Evolutionary conservation across 768 basidiomycete genomes (phyloP).

Genomic region (Leucocoprinus leucothites): DNA sequence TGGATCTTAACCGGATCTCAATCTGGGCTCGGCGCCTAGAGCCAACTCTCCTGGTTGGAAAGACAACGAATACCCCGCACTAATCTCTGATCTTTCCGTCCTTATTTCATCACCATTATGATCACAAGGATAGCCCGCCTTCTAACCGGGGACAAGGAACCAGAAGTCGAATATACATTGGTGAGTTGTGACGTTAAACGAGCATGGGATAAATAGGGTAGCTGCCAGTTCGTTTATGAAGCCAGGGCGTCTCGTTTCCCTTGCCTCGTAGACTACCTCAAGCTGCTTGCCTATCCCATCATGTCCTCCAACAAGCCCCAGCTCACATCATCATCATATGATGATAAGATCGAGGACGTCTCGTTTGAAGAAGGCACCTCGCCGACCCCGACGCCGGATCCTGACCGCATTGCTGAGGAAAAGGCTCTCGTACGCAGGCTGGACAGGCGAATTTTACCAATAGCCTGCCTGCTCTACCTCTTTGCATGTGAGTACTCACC

Average conservation of each 20-base stretch:
- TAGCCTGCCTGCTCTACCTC: slow-evolving; percentile 70
- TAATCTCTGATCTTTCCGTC: slow-evolving; percentile 4
- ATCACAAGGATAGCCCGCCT: slow-evolving; percentile 20
- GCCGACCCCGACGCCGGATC: background rate
- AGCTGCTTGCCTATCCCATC: too few species aligned
- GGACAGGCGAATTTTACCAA: slow-evolving; percentile 65
- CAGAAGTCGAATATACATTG: slow-evolving; percentile 20
- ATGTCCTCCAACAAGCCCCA: too few species aligned
- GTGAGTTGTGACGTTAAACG: slow-evolving; percentile 24
- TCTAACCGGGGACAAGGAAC: slow-evolving; percentile 18
- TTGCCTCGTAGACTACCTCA: background rate
- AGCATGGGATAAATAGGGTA: slow-evolving; percentile 8
- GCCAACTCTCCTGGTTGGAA: background rate
- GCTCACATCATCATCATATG: too few species aligned
- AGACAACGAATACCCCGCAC: slow-evolving; percentile 9
- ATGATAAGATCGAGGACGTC: slow-evolving; percentile 30
- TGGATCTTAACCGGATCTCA: slow-evolving; percentile 6
- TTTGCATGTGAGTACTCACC: slow-evolving; percentile 59
- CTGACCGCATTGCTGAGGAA: slow-evolving; percentile 28
- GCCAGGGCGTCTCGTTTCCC: slow-evolving; percentile 5
- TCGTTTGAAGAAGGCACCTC: slow-evolving; percentile 11
- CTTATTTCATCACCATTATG: slow-evolving; percentile 10
- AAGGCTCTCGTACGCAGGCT: slow-evolving; percentile 57
- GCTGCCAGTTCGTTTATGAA: background rate
- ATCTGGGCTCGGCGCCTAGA: background rate